phyloP scores from a whole-genome alignment of 2,329 filamentous ascomycete species.

The Lecanoromycetidae sp. region DNA sequence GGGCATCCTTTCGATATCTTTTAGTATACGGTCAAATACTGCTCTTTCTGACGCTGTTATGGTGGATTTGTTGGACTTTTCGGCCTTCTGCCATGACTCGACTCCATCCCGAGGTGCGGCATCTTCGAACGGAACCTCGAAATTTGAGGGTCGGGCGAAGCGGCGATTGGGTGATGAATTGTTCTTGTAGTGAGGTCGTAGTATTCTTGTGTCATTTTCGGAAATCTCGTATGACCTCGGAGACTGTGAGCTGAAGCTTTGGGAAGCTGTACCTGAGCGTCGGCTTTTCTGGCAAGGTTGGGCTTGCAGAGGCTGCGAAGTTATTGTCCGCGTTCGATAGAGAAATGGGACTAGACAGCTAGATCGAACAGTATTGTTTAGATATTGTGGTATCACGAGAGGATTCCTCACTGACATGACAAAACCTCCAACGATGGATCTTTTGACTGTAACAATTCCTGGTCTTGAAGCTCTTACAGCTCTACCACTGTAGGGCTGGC shows the following conservation, averaged over 20 bases:
- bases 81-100: too few relatives aligned
- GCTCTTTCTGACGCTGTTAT: constrained; percentile 16
- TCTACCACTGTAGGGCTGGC: constrained; percentile 22
- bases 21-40: constrained; percentile 15
- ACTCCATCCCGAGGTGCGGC: background rate
- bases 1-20: background rate
- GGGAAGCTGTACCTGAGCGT: background rate
- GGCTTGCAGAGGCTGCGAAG: background rate
- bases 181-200: too few relatives aligned
- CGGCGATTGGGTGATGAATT: background rate
- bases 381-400: constrained; percentile 10
- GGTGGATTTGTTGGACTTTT: constrained; percentile 5
- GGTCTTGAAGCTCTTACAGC: background rate
- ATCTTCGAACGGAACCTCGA: background rate
- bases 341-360: constrained; percentile 48
- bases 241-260: constrained; percentile 1
- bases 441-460: too few relatives aligned
- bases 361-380: constrained; percentile 22
- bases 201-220: too few relatives aligned
- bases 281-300: background rate
- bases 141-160: background rate
- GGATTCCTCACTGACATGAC: background rate
- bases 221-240: too few relatives aligned
- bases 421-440: too few relatives aligned
- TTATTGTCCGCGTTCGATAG: constrained; percentile 58